phyloP scores from a whole-genome alignment of 2,329 filamentous ascomycete genomes.

The Aspergillus ochraceus region DNA sequence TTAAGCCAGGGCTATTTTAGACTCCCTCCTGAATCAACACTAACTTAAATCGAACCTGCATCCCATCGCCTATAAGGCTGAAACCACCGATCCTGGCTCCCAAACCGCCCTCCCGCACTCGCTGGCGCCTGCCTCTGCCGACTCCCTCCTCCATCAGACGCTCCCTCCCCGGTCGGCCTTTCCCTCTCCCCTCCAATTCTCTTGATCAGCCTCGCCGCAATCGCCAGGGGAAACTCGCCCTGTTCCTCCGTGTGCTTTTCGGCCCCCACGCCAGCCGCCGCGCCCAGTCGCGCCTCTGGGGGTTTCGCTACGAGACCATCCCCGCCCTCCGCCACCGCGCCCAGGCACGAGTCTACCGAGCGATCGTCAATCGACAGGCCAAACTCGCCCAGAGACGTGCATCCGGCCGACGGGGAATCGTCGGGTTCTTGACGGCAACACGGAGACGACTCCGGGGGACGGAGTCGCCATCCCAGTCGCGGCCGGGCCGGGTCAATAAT shows the following conservation, averaged over 20 bases:
- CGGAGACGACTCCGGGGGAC: conserved; percentile 21
- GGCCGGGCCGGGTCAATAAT: background rate
- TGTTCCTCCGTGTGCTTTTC: conserved; percentile 61
- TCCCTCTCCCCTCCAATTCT: conserved; percentile 16
- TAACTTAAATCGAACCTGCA: background rate
- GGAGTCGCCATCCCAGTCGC: conserved; percentile 6
- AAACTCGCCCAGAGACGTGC: conserved; percentile 51
- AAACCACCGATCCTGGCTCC: conserved; percentile 25
- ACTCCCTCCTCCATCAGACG: conserved; percentile 15
- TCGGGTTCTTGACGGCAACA: conserved; percentile 27
- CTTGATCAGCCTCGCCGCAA: conserved; percentile 13
- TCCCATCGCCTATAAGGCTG: background rate
- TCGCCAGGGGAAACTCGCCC: conserved; percentile 25
- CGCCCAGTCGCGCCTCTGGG: conserved; percentile 65
- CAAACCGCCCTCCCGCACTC: conserved; percentile 19
- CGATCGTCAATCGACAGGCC: conserved; percentile 65
- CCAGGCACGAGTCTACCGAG: conserved; percentile 75
- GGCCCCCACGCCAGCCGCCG: conserved; percentile 65
- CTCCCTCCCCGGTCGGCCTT: conserved; percentile 12
- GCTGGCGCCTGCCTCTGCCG: conserved; percentile 20
- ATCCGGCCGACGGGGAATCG: conserved; percentile 21
- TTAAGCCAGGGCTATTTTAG: background rate
- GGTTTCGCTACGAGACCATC: conserved; percentile 73
- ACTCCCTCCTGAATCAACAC: background rate
- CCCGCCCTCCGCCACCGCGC: conserved; percentile 68